phyloP scores from a whole-genome alignment of 805 yeast species.

The Naumovozyma baii region DNA sequence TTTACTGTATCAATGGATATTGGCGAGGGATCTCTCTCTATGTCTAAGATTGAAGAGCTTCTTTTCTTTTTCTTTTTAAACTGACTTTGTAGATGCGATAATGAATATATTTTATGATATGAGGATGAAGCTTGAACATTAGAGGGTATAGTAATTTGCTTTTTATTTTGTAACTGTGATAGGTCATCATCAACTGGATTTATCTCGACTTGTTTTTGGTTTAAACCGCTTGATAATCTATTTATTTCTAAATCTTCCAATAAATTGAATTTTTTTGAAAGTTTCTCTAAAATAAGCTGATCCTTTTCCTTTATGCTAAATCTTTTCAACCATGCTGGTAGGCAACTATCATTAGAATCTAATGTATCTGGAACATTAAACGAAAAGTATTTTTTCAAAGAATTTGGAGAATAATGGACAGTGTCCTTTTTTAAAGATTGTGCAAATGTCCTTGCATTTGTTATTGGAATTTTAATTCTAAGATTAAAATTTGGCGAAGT shows the following conservation, averaged over 20 bases:
- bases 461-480: constrained; percentile 14
- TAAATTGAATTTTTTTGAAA: constrained; percentile 28
- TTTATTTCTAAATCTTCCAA: constrained; percentile 29
- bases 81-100: constrained; percentile 17
- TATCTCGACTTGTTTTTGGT: constrained; percentile 1
- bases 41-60: neutral
- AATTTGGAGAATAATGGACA: constrained; percentile 27
- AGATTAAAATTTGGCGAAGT: constrained; percentile 6
- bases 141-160: neutral
- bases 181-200: too few species aligned
- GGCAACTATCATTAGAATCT: constrained; percentile 7
- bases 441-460: constrained; percentile 18
- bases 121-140: constrained; percentile 12
- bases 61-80: constrained; percentile 10
- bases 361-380: constrained; percentile 22
- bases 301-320: constrained; percentile 12
- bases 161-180: neutral
- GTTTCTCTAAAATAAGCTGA: constrained; percentile 18
- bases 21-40: neutral
- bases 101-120: constrained; percentile 19
- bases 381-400: constrained; percentile 22
- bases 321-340: constrained; percentile 29
- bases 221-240: constrained; percentile 23
- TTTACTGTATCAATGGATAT: neutral
- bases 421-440: constrained; percentile 28